Base-by-base conservation (phyloP, 768 basidiomycete genomes). In the Termitomyces sp. region DNA sequence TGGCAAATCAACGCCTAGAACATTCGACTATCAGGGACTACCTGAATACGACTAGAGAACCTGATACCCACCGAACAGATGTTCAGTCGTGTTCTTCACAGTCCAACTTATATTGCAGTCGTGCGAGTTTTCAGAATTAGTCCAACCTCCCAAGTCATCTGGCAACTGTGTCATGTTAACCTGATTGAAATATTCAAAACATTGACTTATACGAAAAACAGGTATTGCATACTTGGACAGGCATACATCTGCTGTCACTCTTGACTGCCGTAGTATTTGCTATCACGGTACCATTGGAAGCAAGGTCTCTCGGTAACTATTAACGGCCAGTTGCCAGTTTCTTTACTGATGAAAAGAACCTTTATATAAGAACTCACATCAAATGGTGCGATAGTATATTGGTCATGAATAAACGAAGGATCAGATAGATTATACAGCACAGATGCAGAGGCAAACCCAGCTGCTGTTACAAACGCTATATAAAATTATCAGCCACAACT, bases 361-460 rank as follows among this genome's bases (percentile, higher is more conserved):
- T 51, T 27, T 5, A 10, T 6, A 10, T 21, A 28, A 25, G 40
- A 17, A 63, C 70, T 54, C 49, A 81, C 80, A 59, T 77, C 63
- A 49, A 84, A 79, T 5, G 71, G 69, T 1, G 74, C 74, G 25
- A 83, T 70, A 0, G 80, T 78, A 59, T 79, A 83, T 3, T 68
- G 70, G 9, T 65, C 67, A 45, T 68, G 61, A n/a, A 79, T 66
- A 61, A 84, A 85, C 3, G 77, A 68, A 6, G 81, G 79, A 28
- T 73, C 65, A 0, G 67, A 67, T 4, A 83, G 67, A 53, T 73
- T 63, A 60, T 81, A 84, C 23, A 79, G 62, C 10, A 79, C 74
- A 1, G 72, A 71, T 6, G 81, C 76, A 10, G 78, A 76, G 12
- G 82, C 79, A 58, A 76, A 83, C 12, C 82, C 82, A 8, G 82